phyloP scores from a whole-genome alignment of 805 yeast species.

The Priceomyces fermenticarens region DNA sequence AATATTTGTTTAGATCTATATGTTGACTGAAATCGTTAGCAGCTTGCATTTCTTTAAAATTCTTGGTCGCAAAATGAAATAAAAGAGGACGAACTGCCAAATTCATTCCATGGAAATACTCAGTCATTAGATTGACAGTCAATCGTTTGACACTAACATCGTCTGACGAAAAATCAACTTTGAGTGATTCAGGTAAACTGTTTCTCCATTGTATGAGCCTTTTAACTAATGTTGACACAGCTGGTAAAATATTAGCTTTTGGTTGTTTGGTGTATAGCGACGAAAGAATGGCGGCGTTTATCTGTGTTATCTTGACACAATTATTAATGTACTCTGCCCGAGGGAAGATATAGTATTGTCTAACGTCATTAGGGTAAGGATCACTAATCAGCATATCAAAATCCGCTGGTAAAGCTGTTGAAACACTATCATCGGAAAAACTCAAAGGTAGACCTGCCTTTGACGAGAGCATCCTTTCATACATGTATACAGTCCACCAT shows the following conservation, averaged over 20 bases:
- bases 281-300: slow-evolving; percentile 69
- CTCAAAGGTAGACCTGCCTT: slow-evolving; percentile 79
- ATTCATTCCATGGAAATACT: slow-evolving; percentile 79
- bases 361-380: slow-evolving; percentile 47
- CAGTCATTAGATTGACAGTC: slow-evolving; percentile 74
- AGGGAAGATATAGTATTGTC: slow-evolving; percentile 68
- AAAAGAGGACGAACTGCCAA: slow-evolving; percentile 73
- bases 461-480: slow-evolving; percentile 71
- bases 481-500: slow-evolving; percentile 52
- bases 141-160: slow-evolving; percentile 60
- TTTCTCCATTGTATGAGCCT: slow-evolving; percentile 67
- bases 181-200: slow-evolving; percentile 59
- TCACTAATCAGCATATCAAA: slow-evolving; percentile 53
- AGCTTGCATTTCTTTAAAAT: slow-evolving; percentile 48
- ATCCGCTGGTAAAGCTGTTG: slow-evolving; percentile 72
- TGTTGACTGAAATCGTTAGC: slow-evolving; percentile 44
- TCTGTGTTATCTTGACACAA: slow-evolving; percentile 75
- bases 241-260: slow-evolving; percentile 69
- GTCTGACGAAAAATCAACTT: slow-evolving; percentile 57
- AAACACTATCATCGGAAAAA: slow-evolving; percentile 77
- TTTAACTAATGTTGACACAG: slow-evolving; percentile 66
- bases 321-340: slow-evolving; percentile 74
- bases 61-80: slow-evolving; percentile 72
- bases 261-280: slow-evolving; percentile 75
- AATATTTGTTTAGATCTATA: slow-evolving; percentile 64